Conservation (phyloP, 139 green algal genomes). For the Coelastrella sp. region DNA sequence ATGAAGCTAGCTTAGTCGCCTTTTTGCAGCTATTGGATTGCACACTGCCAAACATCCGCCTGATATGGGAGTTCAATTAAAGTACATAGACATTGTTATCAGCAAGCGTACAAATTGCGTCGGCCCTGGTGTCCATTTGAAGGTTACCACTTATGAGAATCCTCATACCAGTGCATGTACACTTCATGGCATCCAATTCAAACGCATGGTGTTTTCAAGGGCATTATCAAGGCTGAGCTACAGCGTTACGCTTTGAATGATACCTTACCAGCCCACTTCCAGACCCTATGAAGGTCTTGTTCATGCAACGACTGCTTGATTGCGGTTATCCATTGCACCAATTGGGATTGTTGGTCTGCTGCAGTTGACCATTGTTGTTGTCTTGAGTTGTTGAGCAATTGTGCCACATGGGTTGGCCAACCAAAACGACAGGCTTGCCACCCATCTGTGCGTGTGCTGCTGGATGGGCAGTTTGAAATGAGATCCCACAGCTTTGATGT, state of each 20-base stretch:
- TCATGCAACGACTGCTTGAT: conserved; percentile 12
- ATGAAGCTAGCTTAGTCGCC: no score
- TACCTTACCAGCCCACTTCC: not conserved
- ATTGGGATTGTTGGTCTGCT: not conserved
- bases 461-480: not conserved
- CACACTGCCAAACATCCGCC: no score
- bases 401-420: not conserved
- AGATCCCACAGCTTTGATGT: not conserved
- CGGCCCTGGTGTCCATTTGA: no score
- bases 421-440: not conserved
- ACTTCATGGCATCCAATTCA: no score
- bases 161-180: no score
- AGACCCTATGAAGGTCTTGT: not conserved
- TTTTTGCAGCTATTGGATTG: no score
- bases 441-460: not conserved
- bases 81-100: no score
- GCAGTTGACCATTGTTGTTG: not conserved
- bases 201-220: no score
- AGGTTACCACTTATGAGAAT: no score
- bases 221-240: no score
- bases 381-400: not conserved
- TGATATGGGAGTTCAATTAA: no score
- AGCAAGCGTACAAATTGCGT: no score
- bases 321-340: not conserved
- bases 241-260: not conserved